A percentile compares a stretch with the other conserved stretches of the same genome.
Evolutionary conservation across 2,329 filamentous ascomycete genomes (phyloP).

Genomic region (Stenocarpella maydis): DNA sequence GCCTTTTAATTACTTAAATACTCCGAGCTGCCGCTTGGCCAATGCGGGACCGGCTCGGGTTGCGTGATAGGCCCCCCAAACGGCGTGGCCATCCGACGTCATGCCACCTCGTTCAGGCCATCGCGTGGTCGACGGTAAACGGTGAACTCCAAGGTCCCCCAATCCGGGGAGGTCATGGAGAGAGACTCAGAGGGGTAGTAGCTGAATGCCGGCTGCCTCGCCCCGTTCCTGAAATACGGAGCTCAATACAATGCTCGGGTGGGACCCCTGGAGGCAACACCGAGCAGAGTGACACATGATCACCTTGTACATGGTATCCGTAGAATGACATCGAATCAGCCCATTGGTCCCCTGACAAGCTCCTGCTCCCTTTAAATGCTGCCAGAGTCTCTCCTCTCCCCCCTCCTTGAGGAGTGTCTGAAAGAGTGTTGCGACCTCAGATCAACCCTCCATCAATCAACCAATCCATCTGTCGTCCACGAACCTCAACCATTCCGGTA

Average conservation of each 20-base stretch:
- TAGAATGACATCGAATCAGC: constrained; percentile 18
- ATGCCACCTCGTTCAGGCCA: constrained; percentile 2
- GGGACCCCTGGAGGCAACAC: neutral
- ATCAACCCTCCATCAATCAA: neutral
- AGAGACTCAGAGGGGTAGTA: neutral
- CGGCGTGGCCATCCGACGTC: constrained; percentile 8
- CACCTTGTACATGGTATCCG: too few relatives aligned
- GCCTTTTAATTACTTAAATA: neutral
- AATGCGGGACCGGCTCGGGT: constrained; percentile 10
- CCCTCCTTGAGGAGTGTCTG: neutral
- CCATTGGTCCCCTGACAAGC: constrained; percentile 15
- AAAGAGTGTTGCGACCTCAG: constrained; percentile 5
- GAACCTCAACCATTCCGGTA: neutral
- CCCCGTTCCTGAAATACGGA: constrained; percentile 17
- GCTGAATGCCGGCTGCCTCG: constrained; percentile 13
- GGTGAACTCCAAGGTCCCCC: constrained; percentile 13
- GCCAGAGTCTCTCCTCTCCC: neutral
- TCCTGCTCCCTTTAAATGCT: constrained; percentile 17
- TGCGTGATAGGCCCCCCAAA: neutral
- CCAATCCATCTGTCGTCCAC: neutral
- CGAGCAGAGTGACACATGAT: constrained; percentile 11
- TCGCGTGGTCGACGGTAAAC: constrained; percentile 20
- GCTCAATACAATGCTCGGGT: neutral
- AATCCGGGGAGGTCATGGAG: neutral
- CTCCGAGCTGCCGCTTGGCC: neutral